Evolutionary conservation across 2,329 filamentous ascomycete species (phyloP).

Genomic region (Talaromyces sp.): DNA sequence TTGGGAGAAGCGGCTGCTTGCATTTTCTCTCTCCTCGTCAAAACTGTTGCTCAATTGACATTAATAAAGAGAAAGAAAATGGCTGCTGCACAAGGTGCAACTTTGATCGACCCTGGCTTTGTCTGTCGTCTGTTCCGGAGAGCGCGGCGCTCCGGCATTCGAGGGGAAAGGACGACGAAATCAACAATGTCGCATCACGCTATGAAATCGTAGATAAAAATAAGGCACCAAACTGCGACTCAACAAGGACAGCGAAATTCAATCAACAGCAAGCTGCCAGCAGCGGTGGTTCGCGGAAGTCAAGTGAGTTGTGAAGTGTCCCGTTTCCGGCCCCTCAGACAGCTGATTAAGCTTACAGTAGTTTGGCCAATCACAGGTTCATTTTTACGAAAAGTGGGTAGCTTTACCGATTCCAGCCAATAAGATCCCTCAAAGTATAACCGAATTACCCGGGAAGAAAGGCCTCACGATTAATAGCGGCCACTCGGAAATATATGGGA

Average conservation of each 20-base stretch:
- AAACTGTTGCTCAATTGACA: background rate
- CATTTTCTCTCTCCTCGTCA: background rate
- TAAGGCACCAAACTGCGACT: background rate
- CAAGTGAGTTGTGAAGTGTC: background rate
- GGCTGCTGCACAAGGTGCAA: background rate
- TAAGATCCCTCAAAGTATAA: background rate
- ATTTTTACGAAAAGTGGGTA: background rate
- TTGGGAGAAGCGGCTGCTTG: background rate
- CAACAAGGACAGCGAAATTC: background rate
- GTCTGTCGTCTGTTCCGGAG: background rate
- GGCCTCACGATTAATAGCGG: background rate
- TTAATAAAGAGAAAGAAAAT: background rate
- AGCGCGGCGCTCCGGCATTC: background rate
- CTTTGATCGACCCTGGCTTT: too few relatives aligned
- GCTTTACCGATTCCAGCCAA: background rate
- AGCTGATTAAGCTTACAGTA: background rate
- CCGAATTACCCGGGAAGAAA: background rate
- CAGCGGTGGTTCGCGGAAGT: background rate
- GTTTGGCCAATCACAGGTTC: background rate
- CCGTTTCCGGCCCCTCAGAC: background rate
- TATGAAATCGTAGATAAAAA: background rate
- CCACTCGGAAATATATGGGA: background rate
- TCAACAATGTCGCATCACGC: background rate
- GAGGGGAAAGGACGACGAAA: background rate
- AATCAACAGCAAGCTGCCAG: background rate